These are phyloP conservation scores for Tympanopsis confertula DNA, from an alignment of 2,329 filamentous ascomycete genomes.

Conservation along the genomic window DNA sequence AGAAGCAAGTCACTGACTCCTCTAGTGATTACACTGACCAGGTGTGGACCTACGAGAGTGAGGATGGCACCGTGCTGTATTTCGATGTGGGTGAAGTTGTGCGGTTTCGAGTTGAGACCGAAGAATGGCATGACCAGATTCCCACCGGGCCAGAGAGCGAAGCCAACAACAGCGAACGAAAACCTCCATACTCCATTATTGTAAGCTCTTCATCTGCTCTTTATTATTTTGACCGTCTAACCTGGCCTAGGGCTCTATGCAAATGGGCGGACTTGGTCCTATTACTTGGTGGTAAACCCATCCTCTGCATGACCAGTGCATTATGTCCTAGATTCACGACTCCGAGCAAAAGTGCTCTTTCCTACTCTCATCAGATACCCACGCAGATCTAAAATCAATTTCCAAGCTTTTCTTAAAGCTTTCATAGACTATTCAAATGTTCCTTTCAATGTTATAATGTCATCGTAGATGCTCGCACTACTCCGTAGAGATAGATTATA, in stretches of 20 bases:
- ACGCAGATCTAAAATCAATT: too few species aligned
- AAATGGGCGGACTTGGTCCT: background rate
- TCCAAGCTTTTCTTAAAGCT: too few species aligned
- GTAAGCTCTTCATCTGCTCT: conserved; percentile 14
- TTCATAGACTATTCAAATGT: too few species aligned
- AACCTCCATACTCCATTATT: conserved; percentile 31
- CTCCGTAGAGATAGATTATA: too few species aligned
- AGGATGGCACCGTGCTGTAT: conserved; percentile 39
- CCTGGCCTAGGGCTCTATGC: conserved; percentile 1
- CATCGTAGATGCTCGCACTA: too few species aligned
- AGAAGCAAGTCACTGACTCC: conserved; percentile 8
- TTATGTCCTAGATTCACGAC: too few species aligned
- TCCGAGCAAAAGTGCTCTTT: too few species aligned
- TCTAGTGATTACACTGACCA: conserved; percentile 34
- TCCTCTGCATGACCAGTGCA: too few species aligned
- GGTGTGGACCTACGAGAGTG: conserved; percentile 46
- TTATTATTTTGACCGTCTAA: background rate
- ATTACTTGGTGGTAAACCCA: background rate
- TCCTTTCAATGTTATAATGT: too few species aligned
- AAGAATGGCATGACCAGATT: conserved; percentile 50
- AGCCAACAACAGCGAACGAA: conserved; percentile 21
- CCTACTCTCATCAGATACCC: too few species aligned
- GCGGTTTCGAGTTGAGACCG: conserved; percentile 48
- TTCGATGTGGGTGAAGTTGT: conserved; percentile 50
- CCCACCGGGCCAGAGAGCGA: conserved; percentile 28